Conservation (phyloP, 371 early-diverging fungal species). For the Coemansia sp. region DNA sequence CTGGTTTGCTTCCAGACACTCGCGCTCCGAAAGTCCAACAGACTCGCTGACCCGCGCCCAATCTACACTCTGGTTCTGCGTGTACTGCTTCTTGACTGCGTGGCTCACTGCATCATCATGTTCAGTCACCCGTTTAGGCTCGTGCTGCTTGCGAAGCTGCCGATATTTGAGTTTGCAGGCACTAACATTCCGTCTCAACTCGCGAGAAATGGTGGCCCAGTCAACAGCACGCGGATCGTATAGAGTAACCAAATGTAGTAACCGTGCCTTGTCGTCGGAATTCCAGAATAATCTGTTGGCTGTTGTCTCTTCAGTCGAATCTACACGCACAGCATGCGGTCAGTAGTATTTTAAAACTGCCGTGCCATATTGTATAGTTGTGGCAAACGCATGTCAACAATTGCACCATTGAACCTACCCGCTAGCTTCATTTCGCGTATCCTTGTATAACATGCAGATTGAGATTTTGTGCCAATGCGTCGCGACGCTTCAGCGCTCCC, state of each 20-base stretch:
- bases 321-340: not conserved
- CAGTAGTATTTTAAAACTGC: not conserved
- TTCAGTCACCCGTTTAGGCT: not conserved
- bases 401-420: not conserved
- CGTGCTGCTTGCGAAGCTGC: no score
- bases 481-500: not conserved
- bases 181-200: not conserved
- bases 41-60: no score
- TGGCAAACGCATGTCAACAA: not conserved
- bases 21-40: no score
- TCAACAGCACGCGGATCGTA: not conserved
- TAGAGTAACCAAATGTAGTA: not conserved
- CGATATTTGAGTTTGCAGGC: not conserved
- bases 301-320: not conserved
- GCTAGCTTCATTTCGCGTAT: not conserved
- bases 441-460: not conserved
- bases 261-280: not conserved
- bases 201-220: not conserved
- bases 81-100: constrained; percentile 2
- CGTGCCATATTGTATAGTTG: not conserved
- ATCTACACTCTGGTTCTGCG: not conserved
- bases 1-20: not conserved
- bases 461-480: not conserved
- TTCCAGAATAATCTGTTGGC: not conserved
- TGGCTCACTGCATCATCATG: not conserved